Evolutionary conservation across 305 asterid genomes (phyloP).

Genomic region (Fraxinus sp.): DNA sequence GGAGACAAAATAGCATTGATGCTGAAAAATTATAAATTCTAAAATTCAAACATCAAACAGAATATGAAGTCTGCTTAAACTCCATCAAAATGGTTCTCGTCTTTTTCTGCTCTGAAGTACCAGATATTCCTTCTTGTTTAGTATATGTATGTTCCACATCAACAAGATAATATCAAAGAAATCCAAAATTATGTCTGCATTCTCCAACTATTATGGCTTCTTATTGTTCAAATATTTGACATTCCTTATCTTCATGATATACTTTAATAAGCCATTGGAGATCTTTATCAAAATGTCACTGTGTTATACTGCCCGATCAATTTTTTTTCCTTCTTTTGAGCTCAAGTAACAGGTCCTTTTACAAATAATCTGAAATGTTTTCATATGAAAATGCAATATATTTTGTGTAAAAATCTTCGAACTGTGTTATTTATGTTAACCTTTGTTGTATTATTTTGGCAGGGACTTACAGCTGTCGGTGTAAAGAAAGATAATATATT

Average conservation of each 20-base stretch:
- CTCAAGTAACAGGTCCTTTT: background rate
- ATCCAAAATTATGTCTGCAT: background rate
- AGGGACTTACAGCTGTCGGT: constrained; percentile 83
- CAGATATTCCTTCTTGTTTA: background rate
- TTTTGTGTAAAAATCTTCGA: background rate
- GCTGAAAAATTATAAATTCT: background rate
- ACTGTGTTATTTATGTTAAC: constrained; percentile 8
- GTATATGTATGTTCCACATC: background rate
- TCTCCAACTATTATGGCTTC: background rate
- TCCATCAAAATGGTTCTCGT: background rate
- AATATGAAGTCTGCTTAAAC: background rate
- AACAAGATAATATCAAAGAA: background rate
- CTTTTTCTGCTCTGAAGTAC: background rate
- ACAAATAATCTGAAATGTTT: background rate
- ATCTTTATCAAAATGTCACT: background rate
- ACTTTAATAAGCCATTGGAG: background rate
- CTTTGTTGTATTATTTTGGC: constrained; percentile 26
- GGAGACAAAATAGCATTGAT: background rate
- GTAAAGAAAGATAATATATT: constrained; percentile 67
- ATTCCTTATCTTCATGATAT: background rate
- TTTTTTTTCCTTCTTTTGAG: background rate
- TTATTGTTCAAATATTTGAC: background rate
- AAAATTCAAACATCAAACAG: background rate
- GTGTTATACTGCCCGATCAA: background rate
- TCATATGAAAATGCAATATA: background rate